Percentiles rank a stretch among this genome's conserved stretches.
These are phyloP conservation scores for Schizosaccharomyces versatilis DNA, from an alignment of 1,139 yeast species.

Conservation along the genomic window DNA sequence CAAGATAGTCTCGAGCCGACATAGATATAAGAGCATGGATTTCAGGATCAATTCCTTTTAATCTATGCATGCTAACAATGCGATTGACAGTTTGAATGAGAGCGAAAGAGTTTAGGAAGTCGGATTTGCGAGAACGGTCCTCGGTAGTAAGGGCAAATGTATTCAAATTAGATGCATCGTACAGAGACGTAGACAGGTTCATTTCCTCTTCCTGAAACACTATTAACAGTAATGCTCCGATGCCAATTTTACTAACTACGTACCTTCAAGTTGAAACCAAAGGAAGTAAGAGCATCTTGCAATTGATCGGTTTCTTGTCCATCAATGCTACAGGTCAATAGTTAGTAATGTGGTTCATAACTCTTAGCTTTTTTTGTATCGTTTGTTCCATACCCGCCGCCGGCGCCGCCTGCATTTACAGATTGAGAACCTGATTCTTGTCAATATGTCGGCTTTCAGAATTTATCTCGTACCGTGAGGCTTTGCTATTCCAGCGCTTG, in stretches of 20 bases:
- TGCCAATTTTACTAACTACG: no score
- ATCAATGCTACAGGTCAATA: background rate
- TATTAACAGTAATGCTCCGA: no score
- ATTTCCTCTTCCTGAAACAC: background rate
- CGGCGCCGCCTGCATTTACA: background rate
- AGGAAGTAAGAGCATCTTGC: conserved; percentile 5
- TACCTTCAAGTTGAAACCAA: conserved; percentile 4
- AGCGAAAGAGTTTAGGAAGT: background rate
- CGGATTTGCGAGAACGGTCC: background rate
- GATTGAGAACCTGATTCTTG: background rate
- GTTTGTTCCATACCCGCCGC: background rate
- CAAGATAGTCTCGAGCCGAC: background rate
- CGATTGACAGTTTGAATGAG: background rate
- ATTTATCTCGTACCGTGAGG: background rate
- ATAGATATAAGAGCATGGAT: background rate
- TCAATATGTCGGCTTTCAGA: background rate
- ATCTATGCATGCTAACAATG: background rate
- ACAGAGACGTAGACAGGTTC: background rate
- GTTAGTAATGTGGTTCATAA: no score
- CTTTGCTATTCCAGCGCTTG: background rate
- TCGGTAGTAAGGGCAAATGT: conserved; percentile 1
- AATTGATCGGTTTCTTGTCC: conserved; percentile 6
- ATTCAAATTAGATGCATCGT: background rate
- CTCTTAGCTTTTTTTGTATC: no score
- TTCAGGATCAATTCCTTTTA: background rate